Evolutionary conservation across 2,329 filamentous ascomycete genomes (phyloP).

Genomic region (Epichloe typhina): DNA sequence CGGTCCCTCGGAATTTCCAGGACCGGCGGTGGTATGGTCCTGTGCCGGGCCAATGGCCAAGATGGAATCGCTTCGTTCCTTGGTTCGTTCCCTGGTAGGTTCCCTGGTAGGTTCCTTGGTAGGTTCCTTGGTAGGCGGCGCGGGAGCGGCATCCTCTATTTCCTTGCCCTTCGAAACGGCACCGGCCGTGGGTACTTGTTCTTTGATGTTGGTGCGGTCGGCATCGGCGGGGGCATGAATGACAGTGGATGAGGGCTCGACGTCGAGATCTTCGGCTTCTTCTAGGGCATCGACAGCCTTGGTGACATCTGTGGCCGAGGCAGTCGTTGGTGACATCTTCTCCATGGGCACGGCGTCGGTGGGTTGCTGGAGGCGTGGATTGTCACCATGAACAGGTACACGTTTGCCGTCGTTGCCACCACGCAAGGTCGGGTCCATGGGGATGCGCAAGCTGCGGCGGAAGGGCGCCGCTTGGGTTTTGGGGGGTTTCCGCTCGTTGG

Average conservation of each 20-base stretch:
- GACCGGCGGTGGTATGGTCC: slow-evolving; percentile 25
- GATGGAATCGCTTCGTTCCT: slow-evolving; percentile 21
- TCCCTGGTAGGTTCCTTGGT: too few relatives aligned
- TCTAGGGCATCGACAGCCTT: slow-evolving; percentile 10
- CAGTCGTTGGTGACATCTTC: slow-evolving; percentile 15
- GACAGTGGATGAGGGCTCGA: slow-evolving; percentile 8
- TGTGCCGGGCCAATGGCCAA: slow-evolving; percentile 32
- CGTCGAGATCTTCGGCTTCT: slow-evolving; percentile 8
- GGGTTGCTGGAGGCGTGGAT: slow-evolving; percentile 20
- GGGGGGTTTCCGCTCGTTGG: slow-evolving; percentile 9
- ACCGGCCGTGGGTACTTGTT: slow-evolving; percentile 10
- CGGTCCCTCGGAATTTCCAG: slow-evolving; percentile 20
- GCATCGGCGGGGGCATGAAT: slow-evolving; percentile 7
- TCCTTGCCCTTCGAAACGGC: slow-evolving; percentile 21
- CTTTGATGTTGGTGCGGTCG: slow-evolving; percentile 8
- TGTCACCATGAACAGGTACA: slow-evolving; percentile 11
- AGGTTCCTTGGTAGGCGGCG: slow-evolving; percentile 17
- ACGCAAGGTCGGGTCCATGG: slow-evolving; percentile 17
- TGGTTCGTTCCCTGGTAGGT: slow-evolving; percentile 1
- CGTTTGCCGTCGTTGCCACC: slow-evolving; percentile 14
- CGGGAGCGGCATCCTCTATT: slow-evolving; percentile 14
- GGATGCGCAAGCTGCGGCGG: too few relatives aligned
- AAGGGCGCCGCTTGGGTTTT: slow-evolving; percentile 10
- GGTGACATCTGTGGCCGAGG: slow-evolving; percentile 7
- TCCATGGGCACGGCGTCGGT: slow-evolving; percentile 26